Evolutionary conservation across 1,284 basidiomycete genomes (phyloP).

Genomic region (Naganishia albida): DNA sequence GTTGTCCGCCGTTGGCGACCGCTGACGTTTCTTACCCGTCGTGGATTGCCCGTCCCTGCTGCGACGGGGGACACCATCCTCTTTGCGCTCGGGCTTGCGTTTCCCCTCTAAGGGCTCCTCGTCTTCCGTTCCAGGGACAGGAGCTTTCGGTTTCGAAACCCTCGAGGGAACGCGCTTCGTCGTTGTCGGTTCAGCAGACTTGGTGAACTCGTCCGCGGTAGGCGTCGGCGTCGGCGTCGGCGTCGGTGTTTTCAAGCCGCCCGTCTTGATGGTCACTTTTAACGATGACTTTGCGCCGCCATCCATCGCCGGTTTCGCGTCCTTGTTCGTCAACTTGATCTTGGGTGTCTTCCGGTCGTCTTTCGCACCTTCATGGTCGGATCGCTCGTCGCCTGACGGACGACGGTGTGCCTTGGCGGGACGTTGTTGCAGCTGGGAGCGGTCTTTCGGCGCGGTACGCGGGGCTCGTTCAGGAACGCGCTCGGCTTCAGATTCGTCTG

Average conservation of each 20-base stretch:
- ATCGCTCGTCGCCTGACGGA: not conserved
- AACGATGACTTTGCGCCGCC: not conserved
- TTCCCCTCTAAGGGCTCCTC: not conserved
- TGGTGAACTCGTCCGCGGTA: not conserved
- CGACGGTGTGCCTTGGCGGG: not conserved
- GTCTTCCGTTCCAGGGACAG: not conserved
- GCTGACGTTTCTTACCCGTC: not conserved
- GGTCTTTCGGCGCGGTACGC: not conserved
- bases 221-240: too few species aligned
- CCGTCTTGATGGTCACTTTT: too few species aligned
- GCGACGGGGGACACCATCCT: not conserved
- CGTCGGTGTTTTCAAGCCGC: not conserved
- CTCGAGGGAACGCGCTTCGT: not conserved
- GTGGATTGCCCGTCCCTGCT: not conserved
- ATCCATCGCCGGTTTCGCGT: too few species aligned
- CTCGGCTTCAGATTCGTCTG: not conserved
- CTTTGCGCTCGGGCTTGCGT: not conserved
- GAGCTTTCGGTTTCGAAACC: not conserved
- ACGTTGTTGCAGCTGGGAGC: not conserved
- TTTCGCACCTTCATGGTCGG: not conserved
- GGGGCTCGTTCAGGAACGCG: too few species aligned
- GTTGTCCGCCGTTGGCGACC: not conserved
- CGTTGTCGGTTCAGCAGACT: not conserved
- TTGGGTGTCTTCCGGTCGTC: too few species aligned
- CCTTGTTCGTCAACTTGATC: too few species aligned